These are phyloP conservation scores for Bruguiera parviflora DNA, from an alignment of 345 rosid species.

Conservation along the genomic window DNA sequence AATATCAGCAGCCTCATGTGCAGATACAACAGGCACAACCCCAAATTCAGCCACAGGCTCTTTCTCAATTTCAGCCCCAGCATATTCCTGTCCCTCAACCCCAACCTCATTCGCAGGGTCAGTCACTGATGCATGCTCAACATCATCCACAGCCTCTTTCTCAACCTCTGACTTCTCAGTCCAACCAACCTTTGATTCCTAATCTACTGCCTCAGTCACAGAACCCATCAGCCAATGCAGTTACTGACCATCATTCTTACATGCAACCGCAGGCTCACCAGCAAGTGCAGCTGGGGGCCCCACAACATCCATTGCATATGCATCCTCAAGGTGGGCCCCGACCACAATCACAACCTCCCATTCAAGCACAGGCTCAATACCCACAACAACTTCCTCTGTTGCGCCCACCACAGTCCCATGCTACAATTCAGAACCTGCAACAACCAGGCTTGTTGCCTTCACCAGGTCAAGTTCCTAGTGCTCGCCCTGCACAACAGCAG, in stretches of 20 bases:
- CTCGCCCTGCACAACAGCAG: slow-evolving; percentile 36
- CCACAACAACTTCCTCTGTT: slow-evolving; percentile 43
- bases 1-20: slow-evolving; percentile 37
- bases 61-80: slow-evolving; percentile 24
- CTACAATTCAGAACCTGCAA: slow-evolving; percentile 38
- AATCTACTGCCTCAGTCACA: slow-evolving; percentile 36
- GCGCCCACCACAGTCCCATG: slow-evolving; percentile 42
- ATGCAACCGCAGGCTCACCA: slow-evolving; percentile 43
- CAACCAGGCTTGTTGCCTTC: slow-evolving; percentile 39
- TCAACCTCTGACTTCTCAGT: slow-evolving; percentile 23
- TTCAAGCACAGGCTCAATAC: slow-evolving; percentile 41
- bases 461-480: slow-evolving; percentile 27
- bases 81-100: slow-evolving; percentile 12
- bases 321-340: slow-evolving; percentile 40
- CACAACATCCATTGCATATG: slow-evolving; percentile 30
- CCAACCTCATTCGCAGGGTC: slow-evolving; percentile 24
- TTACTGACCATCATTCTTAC: slow-evolving; percentile 54
- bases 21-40: slow-evolving; percentile 38
- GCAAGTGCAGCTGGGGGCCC: slow-evolving; percentile 37
- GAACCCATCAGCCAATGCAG: slow-evolving; percentile 36
- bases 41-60: slow-evolving; percentile 15
- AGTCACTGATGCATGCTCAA: slow-evolving; percentile 31
- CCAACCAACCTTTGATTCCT: slow-evolving; percentile 35
- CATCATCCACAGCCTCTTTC: slow-evolving; percentile 24
- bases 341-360: slow-evolving; percentile 32